Evolutionary conservation across 768 basidiomycete species (phyloP).

Genomic region (Termitomyces bulborhizus): DNA sequence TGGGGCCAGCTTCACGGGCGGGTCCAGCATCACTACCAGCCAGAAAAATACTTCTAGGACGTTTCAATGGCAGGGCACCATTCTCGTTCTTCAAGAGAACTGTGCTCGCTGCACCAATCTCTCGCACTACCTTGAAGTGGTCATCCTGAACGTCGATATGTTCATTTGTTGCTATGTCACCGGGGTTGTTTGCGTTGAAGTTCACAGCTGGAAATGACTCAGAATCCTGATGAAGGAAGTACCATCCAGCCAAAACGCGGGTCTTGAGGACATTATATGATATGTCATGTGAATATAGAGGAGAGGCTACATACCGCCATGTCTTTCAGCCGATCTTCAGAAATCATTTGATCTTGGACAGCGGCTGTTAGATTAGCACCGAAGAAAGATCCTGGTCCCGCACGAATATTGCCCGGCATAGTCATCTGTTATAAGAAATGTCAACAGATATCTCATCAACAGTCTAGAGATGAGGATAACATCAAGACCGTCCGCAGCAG

Average conservation of each 20-base stretch:
- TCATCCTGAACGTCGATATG: conserved; percentile 66
- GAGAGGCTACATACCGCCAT: conserved; percentile 43
- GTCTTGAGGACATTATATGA: conserved; percentile 30
- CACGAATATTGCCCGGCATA: conserved; percentile 52
- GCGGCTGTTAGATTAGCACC: conserved; percentile 60
- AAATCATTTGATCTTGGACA: conserved; percentile 68
- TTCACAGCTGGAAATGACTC: conserved; percentile 56
- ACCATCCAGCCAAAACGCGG: conserved; percentile 71
- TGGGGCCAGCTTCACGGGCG: conserved; percentile 53
- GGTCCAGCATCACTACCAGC: conserved; percentile 65
- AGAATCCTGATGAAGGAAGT: conserved; percentile 58
- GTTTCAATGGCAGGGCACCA: conserved; percentile 50
- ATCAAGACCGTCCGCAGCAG: conserved; percentile 59
- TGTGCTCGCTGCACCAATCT: conserved; percentile 68
- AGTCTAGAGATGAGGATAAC: conserved; percentile 24
- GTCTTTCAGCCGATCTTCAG: conserved; percentile 60
- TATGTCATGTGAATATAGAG: background rate
- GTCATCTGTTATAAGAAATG: conserved; percentile 45
- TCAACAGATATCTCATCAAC: background rate
- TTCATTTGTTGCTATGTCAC: conserved; percentile 46
- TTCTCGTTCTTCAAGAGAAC: conserved; percentile 71
- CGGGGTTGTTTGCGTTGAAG: conserved; percentile 60
- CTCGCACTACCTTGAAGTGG: conserved; percentile 60
- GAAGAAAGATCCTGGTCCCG: conserved; percentile 44
- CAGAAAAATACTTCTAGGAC: conserved; percentile 51